Base-by-base conservation (phyloP, 2,329 filamentous ascomycete species). In the Trichoderma sp. region DNA sequence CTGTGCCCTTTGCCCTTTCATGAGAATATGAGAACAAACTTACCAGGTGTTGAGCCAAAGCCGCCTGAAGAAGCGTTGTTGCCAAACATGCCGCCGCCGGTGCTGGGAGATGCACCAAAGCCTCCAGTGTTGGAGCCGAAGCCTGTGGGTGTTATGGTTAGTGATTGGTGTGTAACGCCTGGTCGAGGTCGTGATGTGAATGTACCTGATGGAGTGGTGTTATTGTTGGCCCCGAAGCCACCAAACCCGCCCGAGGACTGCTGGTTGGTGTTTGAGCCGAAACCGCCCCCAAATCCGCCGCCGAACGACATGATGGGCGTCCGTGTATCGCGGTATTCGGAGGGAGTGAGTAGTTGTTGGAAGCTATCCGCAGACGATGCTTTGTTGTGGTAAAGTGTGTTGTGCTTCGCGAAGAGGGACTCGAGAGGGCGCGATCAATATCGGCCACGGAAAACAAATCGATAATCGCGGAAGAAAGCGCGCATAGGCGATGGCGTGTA, bases 221-320 rank as follows among this genome's bases (percentile, higher is more conserved):
- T 84, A 73, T 78, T 82, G 72, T 79, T 83, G 70, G 81, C 67
- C 50, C 86, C 87, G 72, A 88, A 91, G 58, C 88, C 88, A 75
- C 88, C 87, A 80, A 92, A 92, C 26, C 82, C 84, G 64, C 74
- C 76, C 77, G 81, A 75, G 72, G 79, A 76, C 66, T 71, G 66
- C 57, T 77, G 73, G 61, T 76, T 74, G 55, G 86, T 89, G 74
- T 85, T 86, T 77, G 85, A 85, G 82, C 88, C 88, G 81, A 91
- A 91, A 84, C 87, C 47, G 47, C 47, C 86, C 71, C 85, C 84
- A 71, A 82, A 82, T 77, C 86, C 85, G 74, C 86, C 85, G 74
- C 84, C 84, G 76, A 88, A 88, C 77, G 87, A 87, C 88, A 90
- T 90, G 78, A 69, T 73, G 59, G 68, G 61, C 75, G 67, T 72